These are phyloP conservation scores for Fusarium sterilihyphosum DNA, from an alignment of 2,329 filamentous ascomycete species.

Conservation along the genomic window DNA sequence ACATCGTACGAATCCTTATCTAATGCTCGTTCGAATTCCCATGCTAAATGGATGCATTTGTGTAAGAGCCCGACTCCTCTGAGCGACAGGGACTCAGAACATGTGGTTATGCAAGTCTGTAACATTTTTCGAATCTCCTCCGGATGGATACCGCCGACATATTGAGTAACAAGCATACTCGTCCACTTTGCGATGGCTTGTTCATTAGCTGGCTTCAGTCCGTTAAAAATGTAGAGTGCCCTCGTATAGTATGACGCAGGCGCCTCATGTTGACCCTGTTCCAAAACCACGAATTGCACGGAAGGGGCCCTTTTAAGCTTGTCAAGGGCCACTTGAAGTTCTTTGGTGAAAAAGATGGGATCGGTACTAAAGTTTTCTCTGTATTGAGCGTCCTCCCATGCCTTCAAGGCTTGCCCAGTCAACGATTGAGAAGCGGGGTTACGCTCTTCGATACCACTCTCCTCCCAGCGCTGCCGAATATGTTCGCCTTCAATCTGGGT, in stretches of 20 bases:
- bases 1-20: constrained; percentile 58
- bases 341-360: constrained; percentile 61
- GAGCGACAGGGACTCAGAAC: constrained; percentile 45
- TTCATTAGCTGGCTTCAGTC: constrained; percentile 13
- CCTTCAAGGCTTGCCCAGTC: constrained; percentile 49
- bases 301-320: constrained; percentile 62
- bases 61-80: constrained; percentile 59
- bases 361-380: constrained; percentile 55
- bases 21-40: constrained; percentile 65
- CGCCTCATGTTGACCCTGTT: constrained; percentile 64
- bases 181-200: constrained; percentile 4
- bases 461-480: constrained; percentile 54
- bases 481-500: constrained; percentile 67
- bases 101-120: constrained; percentile 19
- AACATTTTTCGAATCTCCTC: constrained; percentile 57
- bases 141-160: constrained; percentile 63
- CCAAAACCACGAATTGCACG: constrained; percentile 62
- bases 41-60: constrained; percentile 64
- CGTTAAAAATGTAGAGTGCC: constrained; percentile 43
- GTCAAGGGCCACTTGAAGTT: constrained; percentile 60
- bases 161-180: constrained; percentile 52
- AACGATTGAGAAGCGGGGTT: constrained; percentile 38
- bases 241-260: constrained; percentile 61
- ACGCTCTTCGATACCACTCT: constrained; percentile 33
- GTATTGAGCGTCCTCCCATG: constrained; percentile 59